Base-by-base conservation (phyloP, 2,329 filamentous ascomycete genomes). In the Aspergillus sp. region DNA sequence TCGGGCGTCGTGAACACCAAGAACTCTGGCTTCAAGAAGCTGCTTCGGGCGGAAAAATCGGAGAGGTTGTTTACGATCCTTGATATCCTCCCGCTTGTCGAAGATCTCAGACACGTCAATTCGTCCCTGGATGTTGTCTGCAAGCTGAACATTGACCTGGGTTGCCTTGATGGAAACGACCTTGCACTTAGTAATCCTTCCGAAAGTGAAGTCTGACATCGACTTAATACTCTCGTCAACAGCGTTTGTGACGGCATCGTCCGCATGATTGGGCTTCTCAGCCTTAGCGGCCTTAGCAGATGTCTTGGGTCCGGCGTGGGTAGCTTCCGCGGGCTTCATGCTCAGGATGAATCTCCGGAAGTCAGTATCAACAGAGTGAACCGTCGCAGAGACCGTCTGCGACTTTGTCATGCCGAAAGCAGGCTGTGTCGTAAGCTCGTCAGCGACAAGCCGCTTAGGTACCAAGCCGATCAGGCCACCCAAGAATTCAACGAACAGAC, bases 41-140 rank as follows among this genome's bases (percentile, higher is more conserved):
- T 91, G 81, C 54, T 87, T 86, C 40, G 77, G 73, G 49, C 81
- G 78, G 69, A 95, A 94, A 49, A 79, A 77, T 44, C 75, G 74
- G n/a, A 97, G 73, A 1, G 93, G 91, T 27, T 82, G 75, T 66
- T 91, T 95, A 45, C 83, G 79, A 60, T 96, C 82, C 44, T 81
- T 76, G 57, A 98, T 93, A 35, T 91, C 84, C 37, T 94, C 86
- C 85, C 86, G 96, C 8, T 75, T 76, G 63, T 96, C 87, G 62
- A 95, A 98, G 9, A 90, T 70, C 63, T 97, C 89, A 1, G 93
- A 94, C 5, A 93, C 81, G 60, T 96, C 91, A 47, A 98, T 83
- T 12, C 93, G 88, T n/a, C 91, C 93, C 62, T 94, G 88, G 7
- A 95, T 76, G 51, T 90, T 89, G 59, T 94, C 88, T 35, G 88